Conservation (phyloP, 495 filamentous ascomycete species). For the Neurospora africana region DNA sequence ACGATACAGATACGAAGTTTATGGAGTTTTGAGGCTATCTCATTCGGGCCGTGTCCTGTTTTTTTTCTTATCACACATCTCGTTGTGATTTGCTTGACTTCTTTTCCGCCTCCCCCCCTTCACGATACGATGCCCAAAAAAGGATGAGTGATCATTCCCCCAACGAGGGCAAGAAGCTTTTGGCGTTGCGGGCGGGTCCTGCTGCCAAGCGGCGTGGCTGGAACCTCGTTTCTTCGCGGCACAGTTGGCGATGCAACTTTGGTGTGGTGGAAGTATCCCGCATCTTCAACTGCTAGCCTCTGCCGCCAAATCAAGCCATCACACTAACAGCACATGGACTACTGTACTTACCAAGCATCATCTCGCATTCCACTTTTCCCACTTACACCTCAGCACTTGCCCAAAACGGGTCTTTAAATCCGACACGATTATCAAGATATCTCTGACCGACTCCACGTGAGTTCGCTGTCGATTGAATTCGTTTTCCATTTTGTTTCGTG, state of each 20-base stretch:
- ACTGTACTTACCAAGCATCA: not conserved
- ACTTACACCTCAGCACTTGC: not conserved
- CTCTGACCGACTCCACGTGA: not conserved
- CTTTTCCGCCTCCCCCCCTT: not conserved
- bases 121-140: not conserved
- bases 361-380: not conserved
- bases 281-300: not conserved
- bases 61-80: not conserved
- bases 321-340: not conserved
- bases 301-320: accelerated
- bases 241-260: not conserved
- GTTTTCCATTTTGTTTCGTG: not conserved
- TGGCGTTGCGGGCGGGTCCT: not conserved
- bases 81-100: not conserved
- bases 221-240: not conserved
- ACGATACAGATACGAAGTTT: not conserved
- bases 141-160: not conserved
- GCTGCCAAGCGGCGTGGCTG: not conserved
- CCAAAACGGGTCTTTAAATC: not conserved
- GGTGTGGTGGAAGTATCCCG: not conserved
- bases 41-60: not conserved
- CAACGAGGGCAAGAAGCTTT: not conserved
- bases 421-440: not conserved
- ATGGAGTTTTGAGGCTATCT: not conserved
- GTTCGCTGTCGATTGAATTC: not conserved